A percentile compares a stretch with the other conserved stretches of the same genome.
These are phyloP conservation scores for Melastoma candidum DNA, from an alignment of 441 rosid genomes.

Conservation along the genomic window DNA sequence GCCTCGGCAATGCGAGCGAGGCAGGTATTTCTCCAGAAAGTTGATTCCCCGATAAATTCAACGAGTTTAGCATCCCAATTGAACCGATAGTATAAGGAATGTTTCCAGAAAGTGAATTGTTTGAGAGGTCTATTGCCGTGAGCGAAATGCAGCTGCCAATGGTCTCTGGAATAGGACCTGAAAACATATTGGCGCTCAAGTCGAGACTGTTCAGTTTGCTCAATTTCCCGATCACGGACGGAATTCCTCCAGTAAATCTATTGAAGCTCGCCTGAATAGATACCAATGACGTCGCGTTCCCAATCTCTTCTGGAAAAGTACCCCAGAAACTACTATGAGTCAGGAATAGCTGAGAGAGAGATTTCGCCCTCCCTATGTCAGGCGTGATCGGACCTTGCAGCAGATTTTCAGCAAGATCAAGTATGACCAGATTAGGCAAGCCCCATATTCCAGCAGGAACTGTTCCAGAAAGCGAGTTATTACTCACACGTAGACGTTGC, in stretches of 20 bases:
- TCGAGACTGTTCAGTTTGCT: conserved; percentile 30
- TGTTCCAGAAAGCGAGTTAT: conserved; percentile 39
- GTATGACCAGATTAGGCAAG: conserved; percentile 37
- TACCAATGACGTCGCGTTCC: conserved; percentile 35
- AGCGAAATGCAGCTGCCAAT: conserved; percentile 36
- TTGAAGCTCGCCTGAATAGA: conserved; percentile 29
- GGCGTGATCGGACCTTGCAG: conserved; percentile 32
- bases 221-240: conserved; percentile 30
- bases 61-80: conserved; percentile 29
- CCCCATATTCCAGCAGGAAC: conserved; percentile 49
- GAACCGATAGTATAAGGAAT: conserved; percentile 40
- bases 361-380: conserved; percentile 35
- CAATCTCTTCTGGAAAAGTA: conserved; percentile 31
- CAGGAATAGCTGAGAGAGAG: conserved; percentile 34
- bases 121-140: conserved; percentile 30
- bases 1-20: conserved; percentile 26
- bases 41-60: conserved; percentile 43
- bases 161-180: conserved; percentile 35
- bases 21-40: conserved; percentile 46
- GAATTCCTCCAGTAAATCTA: conserved; percentile 32
- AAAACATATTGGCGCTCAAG: conserved; percentile 31
- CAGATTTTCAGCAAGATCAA: conserved; percentile 39
- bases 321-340: conserved; percentile 37
- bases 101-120: conserved; percentile 35
- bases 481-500: conserved; percentile 37